phyloP scores from a whole-genome alignment of 306 rosid species.

The Lotus japonicus region DNA sequence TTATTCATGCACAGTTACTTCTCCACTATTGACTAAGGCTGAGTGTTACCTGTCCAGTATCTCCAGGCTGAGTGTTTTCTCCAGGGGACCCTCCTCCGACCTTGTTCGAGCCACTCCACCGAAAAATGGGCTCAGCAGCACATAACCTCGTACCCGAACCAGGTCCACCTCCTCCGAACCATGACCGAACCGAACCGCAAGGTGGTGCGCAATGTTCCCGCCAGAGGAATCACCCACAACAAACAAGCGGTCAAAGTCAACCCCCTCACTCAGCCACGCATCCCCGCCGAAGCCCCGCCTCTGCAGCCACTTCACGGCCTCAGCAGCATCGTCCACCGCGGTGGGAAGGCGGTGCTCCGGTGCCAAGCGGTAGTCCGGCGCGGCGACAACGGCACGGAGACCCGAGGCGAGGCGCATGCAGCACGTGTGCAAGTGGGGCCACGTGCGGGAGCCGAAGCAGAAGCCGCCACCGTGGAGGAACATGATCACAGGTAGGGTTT shows the following conservation, averaged over 20 bases:
- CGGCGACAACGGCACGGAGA: constrained; percentile 34
- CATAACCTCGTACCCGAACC: constrained; percentile 51
- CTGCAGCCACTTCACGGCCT: constrained; percentile 52
- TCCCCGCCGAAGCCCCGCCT: constrained; percentile 18
- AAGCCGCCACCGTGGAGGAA: constrained; percentile 79
- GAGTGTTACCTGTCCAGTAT: constrained; percentile 74
- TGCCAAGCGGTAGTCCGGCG: constrained; percentile 61
- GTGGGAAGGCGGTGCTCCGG: constrained; percentile 73
- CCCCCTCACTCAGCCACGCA: constrained; percentile 34
- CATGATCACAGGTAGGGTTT: constrained; percentile 32
- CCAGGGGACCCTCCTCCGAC: constrained; percentile 67
- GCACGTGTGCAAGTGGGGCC: constrained; percentile 59
- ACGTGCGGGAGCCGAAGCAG: constrained; percentile 56
- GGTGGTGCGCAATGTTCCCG: constrained; percentile 74
- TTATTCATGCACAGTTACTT: too few species aligned
- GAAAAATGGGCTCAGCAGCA: constrained; percentile 66
- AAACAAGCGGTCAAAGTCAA: constrained; percentile 49
- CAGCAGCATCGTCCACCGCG: constrained; percentile 52
- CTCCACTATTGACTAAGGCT: too few species aligned
- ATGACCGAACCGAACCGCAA: constrained; percentile 48
- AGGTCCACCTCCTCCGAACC: constrained; percentile 27
- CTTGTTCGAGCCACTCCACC: constrained; percentile 65
- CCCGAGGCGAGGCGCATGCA: constrained; percentile 44
- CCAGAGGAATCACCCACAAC: constrained; percentile 78
- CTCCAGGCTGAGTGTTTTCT: constrained; percentile 42